Evolutionary conservation across 768 basidiomycete species (phyloP).

Genomic region (Strobilomyces dryophilus): DNA sequence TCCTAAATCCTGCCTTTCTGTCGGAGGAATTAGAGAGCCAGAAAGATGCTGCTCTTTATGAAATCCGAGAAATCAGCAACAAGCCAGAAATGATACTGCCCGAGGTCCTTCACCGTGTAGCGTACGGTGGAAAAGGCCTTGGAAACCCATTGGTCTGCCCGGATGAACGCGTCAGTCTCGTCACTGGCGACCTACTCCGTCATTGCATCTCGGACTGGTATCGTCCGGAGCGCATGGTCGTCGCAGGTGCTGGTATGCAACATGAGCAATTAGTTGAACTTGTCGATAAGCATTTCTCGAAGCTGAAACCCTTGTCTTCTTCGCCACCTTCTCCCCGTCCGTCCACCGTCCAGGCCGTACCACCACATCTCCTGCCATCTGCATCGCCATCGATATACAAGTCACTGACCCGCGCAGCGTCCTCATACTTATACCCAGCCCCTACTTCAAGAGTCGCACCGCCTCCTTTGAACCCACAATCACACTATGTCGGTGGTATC

Average conservation of each 20-base stretch:
- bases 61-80: conserved; percentile 78
- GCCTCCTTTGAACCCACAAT: conserved; percentile 25
- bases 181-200: conserved; percentile 60
- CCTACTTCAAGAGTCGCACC: conserved; percentile 13
- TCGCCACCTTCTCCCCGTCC: conserved; percentile 23
- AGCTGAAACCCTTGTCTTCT: conserved; percentile 41
- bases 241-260: conserved; percentile 89
- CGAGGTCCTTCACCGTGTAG: conserved; percentile 83
- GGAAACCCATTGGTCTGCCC: conserved; percentile 93
- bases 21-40: conserved; percentile 79
- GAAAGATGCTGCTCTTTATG: conserved; percentile 84
- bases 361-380: conserved; percentile 57
- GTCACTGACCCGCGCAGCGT: conserved; percentile 73
- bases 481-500: conserved; percentile 83
- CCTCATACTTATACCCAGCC: conserved; percentile 57
- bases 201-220: conserved; percentile 79
- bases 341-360: conserved; percentile 33
- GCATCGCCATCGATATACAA: conserved; percentile 55
- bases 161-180: conserved; percentile 67
- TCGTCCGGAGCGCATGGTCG: conserved; percentile 89
- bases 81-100: conserved; percentile 95
- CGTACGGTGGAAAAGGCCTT: conserved; percentile 70
- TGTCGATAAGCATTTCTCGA: conserved; percentile 79
- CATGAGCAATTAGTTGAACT: conserved; percentile 88
- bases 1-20: conserved; percentile 70